These are phyloP conservation scores for Stereocaulon alpinum DNA, from an alignment of 495 filamentous ascomycete genomes.

Conservation along the genomic window DNA sequence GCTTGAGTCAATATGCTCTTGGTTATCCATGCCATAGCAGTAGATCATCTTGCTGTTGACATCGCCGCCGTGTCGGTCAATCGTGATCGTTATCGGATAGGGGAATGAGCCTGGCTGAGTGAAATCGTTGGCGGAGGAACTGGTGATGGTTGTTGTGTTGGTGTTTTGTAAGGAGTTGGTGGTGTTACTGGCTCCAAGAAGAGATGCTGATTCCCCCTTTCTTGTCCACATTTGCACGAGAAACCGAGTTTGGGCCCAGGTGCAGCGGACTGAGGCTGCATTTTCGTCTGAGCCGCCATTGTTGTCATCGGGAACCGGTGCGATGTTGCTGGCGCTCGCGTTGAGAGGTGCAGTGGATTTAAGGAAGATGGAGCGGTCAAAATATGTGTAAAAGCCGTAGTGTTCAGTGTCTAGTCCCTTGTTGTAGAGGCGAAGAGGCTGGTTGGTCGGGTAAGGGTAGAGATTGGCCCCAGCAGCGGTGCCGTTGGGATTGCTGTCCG, in stretches of 20 bases:
- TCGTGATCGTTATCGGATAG: conserved; percentile 69
- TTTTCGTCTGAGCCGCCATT: conserved; percentile 53
- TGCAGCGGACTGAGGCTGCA: conserved; percentile 60
- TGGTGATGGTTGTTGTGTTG: conserved; percentile 23
- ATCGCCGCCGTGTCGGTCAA: conserved; percentile 71
- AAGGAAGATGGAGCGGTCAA: conserved; percentile 76
- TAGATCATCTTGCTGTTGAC: conserved; percentile 55
- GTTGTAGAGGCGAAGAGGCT: conserved; percentile 80
- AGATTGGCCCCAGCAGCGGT: conserved; percentile 63
- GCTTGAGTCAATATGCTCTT: conserved; percentile 40
- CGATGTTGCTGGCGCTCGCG: conserved; percentile 20
- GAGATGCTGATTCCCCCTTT: conserved; percentile 30
- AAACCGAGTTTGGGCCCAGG: conserved; percentile 75
- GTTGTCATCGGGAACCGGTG: conserved; percentile 40
- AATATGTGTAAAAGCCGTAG: conserved; percentile 92
- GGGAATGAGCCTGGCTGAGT: conserved; percentile 66
- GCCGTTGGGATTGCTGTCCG: conserved; percentile 51
- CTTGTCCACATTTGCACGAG: conserved; percentile 88
- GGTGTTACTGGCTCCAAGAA: conserved; percentile 26
- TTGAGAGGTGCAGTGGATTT: conserved; percentile 39
- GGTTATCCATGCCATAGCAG: conserved; percentile 52
- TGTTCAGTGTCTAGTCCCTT: conserved; percentile 69
- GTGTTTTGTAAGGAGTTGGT: conserved; percentile 11
- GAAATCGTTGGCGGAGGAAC: conserved; percentile 44
- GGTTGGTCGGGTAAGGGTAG: conserved; percentile 52